Evolutionary conservation across 495 filamentous ascomycete species (phyloP), one percentile per base, ranked within the genome.

Genomic region (Bathelium albidoporum): DNA sequence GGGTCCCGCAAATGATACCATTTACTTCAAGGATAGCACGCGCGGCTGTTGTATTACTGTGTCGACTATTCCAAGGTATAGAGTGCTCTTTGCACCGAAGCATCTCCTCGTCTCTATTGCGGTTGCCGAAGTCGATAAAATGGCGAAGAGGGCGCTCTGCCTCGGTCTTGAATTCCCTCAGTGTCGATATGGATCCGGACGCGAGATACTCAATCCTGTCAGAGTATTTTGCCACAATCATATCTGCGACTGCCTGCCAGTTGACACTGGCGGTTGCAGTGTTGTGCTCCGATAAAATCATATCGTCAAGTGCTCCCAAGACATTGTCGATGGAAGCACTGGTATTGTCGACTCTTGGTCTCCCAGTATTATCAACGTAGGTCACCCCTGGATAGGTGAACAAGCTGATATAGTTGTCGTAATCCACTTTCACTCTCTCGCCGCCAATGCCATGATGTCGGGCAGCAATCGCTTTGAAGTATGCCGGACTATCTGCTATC

Each of bases 161-260:
- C 62, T 84, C 80, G 1, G 64, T 62, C 24, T 73, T 71, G 28
- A 83, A 67, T 3, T 73, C 49, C 20, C 71, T 64, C 26, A 77
- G 61, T 0, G 73, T 71, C 1, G 70, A 58, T 4, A 78, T 45
- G 9, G 75, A 69, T 2, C 70, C 72, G 14, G 75, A 78, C 0
- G 74, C 76, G 64, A 87, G 70, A 34, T 79, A 78, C 26, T 76
- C 72, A 58, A 88, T 70, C 43, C 81, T 74, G 20, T 78, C 72
- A 12, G 78, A 76, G 62, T 87, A 87, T 18, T 85, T 79, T n/a
- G 76, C 70, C 7, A 86, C 76, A 7, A 89, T 76, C 81, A 85
- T 81, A 63, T 89, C 86, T 0, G 77, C 76, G 32, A 84, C 76
- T 0, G 73, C 78, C 65, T 87, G 86, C 86, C 86, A 89, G 71